phyloP scores from a whole-genome alignment of 495 filamentous ascomycete genomes.

The Aspergillus ellipticus region DNA sequence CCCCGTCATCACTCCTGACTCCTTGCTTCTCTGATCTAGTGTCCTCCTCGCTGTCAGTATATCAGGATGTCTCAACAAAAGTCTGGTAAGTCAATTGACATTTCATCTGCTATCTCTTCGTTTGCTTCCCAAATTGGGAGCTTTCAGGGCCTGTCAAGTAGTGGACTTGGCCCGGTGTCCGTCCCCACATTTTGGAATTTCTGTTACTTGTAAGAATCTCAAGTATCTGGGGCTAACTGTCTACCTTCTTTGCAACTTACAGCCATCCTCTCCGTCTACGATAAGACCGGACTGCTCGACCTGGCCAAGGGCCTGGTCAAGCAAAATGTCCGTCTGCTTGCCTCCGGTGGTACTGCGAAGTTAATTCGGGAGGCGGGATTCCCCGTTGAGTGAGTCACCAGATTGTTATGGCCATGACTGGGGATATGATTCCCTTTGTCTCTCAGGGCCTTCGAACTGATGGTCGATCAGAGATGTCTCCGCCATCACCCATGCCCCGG shows the following conservation, averaged over 20 bases:
- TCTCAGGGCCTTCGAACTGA: constrained; percentile 1
- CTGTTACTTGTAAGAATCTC: constrained; percentile 6
- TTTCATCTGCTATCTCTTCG: neutral
- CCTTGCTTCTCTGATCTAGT: constrained; percentile 20
- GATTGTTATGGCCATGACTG: constrained; percentile 2
- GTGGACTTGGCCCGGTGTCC: constrained; percentile 12
- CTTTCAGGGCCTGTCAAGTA: constrained; percentile 16
- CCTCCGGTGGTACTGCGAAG: constrained; percentile 88
- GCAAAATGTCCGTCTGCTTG: constrained; percentile 86
- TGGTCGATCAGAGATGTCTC: constrained; percentile 74
- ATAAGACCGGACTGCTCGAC: constrained; percentile 96
- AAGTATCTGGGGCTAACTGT: constrained; percentile 10
- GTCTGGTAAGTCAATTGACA: constrained; percentile 33
- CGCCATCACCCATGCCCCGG: constrained; percentile 95
- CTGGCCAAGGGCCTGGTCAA: constrained; percentile 90
- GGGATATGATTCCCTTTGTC: neutral
- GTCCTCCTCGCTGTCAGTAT: constrained; percentile 18
- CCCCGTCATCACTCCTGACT: constrained; percentile 9
- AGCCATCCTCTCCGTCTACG: constrained; percentile 96
- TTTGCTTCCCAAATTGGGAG: constrained; percentile 8
- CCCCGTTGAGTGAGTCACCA: constrained; percentile 72
- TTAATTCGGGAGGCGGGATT: constrained; percentile 95
- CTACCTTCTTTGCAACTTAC: constrained; percentile 16
- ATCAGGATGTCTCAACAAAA: constrained; percentile 43
- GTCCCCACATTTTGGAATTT: constrained; percentile 17